Evolutionary conservation across 805 yeast genomes (phyloP).

Genomic region (Pichia membranifaciens): DNA sequence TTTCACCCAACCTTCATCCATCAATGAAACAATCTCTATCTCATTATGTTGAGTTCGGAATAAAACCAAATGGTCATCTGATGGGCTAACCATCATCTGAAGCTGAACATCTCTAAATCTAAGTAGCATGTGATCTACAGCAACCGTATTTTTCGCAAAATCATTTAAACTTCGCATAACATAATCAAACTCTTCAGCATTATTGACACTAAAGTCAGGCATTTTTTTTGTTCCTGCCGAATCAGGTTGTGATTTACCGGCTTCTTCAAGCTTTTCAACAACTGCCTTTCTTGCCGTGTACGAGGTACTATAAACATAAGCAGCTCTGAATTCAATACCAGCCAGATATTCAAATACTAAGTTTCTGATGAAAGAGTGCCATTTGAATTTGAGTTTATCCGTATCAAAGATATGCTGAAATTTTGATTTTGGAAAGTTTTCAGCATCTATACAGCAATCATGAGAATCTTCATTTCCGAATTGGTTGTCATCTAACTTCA

Average conservation of each 20-base stretch:
- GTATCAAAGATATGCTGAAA: constrained; percentile 68
- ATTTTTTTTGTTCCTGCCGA: neutral
- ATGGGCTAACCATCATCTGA: constrained; percentile 52
- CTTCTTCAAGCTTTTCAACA: constrained; percentile 4
- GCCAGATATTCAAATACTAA: constrained; percentile 54
- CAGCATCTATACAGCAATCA: constrained; percentile 50
- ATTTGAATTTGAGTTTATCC: constrained; percentile 67
- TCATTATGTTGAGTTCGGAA: constrained; percentile 72
- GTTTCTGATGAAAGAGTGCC: constrained; percentile 71
- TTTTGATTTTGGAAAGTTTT: constrained; percentile 17
- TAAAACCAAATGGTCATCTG: constrained; percentile 54
- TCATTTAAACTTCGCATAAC: constrained; percentile 40
- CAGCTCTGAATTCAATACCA: constrained; percentile 39
- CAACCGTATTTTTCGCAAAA: constrained; percentile 29
- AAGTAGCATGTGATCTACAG: constrained; percentile 54
- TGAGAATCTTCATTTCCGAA: constrained; percentile 57
- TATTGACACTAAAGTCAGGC: neutral
- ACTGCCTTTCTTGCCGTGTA: constrained; percentile 27
- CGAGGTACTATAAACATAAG: constrained; percentile 33
- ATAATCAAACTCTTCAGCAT: constrained; percentile 40
- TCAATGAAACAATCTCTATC: constrained; percentile 60
- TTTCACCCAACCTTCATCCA: constrained; percentile 28
- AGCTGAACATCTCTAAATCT: constrained; percentile 77
- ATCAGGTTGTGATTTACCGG: neutral
- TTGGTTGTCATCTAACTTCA: constrained; percentile 26